phyloP scores from a whole-genome alignment of 306 rosid species.

The Quillaja saponaria region DNA sequence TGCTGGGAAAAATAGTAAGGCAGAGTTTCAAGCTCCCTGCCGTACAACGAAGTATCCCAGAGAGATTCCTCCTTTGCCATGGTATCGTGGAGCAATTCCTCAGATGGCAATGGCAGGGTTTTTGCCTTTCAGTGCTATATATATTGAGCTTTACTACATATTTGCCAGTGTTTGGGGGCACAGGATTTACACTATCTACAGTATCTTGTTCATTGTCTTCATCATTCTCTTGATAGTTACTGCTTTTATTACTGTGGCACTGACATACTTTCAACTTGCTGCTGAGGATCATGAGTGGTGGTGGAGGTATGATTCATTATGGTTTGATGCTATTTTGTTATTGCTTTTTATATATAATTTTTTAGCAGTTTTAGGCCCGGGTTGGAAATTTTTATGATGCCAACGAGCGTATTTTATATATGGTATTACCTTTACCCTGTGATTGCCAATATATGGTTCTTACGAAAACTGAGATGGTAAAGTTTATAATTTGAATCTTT shows the following conservation, averaged over 20 bases:
- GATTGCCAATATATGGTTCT: background rate
- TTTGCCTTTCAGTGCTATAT: constrained; percentile 68
- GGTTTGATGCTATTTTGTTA: background rate
- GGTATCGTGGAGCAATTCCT: constrained; percentile 62
- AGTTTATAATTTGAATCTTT: too few relatives aligned
- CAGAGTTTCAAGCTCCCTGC: constrained; percentile 66
- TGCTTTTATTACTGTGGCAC: constrained; percentile 62
- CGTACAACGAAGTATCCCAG: constrained; percentile 64
- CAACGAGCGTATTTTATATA: background rate
- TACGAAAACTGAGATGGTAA: too few relatives aligned
- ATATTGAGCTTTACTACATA: constrained; percentile 64
- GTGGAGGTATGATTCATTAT: constrained; percentile 59
- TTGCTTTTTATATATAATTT: background rate
- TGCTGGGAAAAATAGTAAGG: constrained; percentile 69
- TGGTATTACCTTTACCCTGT: background rate
- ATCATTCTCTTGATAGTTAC: constrained; percentile 61
- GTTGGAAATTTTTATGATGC: too few relatives aligned
- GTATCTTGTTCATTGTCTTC: constrained; percentile 66
- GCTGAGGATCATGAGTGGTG: constrained; percentile 82
- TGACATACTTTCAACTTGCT: constrained; percentile 72
- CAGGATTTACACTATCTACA: constrained; percentile 69
- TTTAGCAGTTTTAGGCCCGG: background rate
- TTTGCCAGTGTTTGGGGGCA: constrained; percentile 80
- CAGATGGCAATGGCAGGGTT: constrained; percentile 81
- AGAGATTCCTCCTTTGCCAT: constrained; percentile 70